These are phyloP conservation scores for Cucumis cinereus DNA, from an alignment of 306 rosid genomes.

Conservation along the genomic window DNA sequence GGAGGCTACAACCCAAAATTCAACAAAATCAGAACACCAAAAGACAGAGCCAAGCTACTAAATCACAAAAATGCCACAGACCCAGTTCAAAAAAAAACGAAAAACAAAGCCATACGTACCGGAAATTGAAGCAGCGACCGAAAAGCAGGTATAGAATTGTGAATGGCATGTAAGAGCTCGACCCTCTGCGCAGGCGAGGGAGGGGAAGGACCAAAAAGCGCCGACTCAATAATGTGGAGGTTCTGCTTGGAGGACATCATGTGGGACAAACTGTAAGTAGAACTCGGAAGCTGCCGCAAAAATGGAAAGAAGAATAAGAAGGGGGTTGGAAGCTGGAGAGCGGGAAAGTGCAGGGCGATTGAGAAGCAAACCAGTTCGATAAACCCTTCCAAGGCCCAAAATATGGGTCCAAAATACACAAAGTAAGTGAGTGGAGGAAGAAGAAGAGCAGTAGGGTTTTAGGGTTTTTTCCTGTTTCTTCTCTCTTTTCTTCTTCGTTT, in stretches of 20 bases:
- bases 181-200: constrained; percentile 59
- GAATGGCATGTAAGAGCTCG: constrained; percentile 78
- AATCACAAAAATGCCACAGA: neutral
- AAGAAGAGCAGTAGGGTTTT: too few relatives aligned
- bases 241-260: constrained; percentile 76
- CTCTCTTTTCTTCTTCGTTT: too few relatives aligned
- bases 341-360: neutral
- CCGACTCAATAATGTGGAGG: constrained; percentile 51
- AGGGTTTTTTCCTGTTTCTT: too few relatives aligned
- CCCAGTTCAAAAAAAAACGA: neutral
- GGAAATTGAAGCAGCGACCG: constrained; percentile 66
- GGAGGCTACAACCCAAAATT: constrained; percentile 43
- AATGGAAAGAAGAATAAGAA: neutral
- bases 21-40: neutral
- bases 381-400: neutral
- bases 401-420: too few relatives aligned
- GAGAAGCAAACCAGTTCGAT: neutral
- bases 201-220: constrained; percentile 59
- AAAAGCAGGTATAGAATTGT: constrained; percentile 39
- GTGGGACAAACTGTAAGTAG: neutral
- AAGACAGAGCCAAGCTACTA: neutral
- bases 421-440: too few relatives aligned
- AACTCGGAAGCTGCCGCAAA: neutral
- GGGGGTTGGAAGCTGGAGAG: neutral
- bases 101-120: constrained; percentile 18